A percentile compares a stretch with the other conserved stretches of the same genome.
phyloP scores from a whole-genome alignment of 2,329 filamentous ascomycete genomes.

The Stagonosporopsis cucurbitacearum region DNA sequence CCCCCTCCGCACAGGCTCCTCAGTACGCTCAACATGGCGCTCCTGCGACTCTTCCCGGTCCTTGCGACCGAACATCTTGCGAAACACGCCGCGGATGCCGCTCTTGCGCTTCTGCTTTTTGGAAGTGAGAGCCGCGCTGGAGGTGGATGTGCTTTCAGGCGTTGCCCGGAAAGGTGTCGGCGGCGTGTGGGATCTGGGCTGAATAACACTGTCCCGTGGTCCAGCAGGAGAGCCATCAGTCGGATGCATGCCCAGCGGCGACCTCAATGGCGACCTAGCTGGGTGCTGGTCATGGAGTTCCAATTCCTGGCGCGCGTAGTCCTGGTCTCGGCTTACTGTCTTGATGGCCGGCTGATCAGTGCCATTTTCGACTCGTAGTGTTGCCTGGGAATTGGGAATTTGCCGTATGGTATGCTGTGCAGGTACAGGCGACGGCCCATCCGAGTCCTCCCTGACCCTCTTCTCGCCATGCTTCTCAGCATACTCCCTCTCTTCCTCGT shows the following conservation, averaged over 20 bases:
- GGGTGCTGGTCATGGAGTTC: conserved; percentile 25
- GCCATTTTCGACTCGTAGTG: conserved; percentile 16
- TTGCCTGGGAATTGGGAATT: conserved; percentile 12
- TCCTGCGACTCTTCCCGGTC: conserved; percentile 35
- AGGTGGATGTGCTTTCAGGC: conserved; percentile 33
- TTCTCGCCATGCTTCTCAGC: conserved; percentile 32
- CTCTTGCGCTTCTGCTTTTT: conserved; percentile 47
- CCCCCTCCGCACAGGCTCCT: conserved; percentile 28
- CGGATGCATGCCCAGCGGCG: conserved; percentile 31
- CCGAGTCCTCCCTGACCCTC: conserved; percentile 21
- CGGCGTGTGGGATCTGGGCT: conserved; percentile 30
- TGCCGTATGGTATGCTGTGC: conserved; percentile 21
- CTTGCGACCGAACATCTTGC: conserved; percentile 48
- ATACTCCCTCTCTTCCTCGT: conserved; percentile 44
- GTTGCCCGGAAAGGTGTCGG: conserved; percentile 41
- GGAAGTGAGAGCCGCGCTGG: conserved; percentile 22
- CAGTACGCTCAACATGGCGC: conserved; percentile 25
- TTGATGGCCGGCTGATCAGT: conserved; percentile 15
- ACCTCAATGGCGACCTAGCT: conserved; percentile 19
- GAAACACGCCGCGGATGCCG: conserved; percentile 45
- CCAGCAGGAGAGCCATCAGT: conserved; percentile 24
- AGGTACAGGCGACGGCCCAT: conserved; percentile 24
- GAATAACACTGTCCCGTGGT: conserved; percentile 35
- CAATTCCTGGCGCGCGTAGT: conserved; percentile 16
- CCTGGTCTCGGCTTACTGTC: conserved; percentile 12